Conservation (phyloP, 495 filamentous ascomycete species). For the Durotheca rogersii region DNA sequence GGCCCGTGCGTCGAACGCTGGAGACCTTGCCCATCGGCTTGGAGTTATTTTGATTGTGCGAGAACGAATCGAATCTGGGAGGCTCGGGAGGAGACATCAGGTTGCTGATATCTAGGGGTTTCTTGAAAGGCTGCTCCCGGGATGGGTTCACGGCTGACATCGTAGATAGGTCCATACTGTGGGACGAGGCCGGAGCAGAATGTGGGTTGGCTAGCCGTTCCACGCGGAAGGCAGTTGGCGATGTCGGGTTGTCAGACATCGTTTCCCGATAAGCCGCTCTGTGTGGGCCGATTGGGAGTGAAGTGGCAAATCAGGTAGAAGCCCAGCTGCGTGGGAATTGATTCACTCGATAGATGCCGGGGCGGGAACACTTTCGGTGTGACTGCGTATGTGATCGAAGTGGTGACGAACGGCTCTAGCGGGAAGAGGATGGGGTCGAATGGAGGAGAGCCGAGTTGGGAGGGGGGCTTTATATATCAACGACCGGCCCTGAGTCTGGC, state of each 20-base stretch:
- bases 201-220: constrained; percentile 4
- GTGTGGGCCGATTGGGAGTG: constrained; percentile 18
- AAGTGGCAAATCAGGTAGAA: constrained; percentile 35
- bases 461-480: too few species aligned
- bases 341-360: constrained; percentile 1
- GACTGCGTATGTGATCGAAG: constrained; percentile 18
- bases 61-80: constrained; percentile 62
- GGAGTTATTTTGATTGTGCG: constrained; percentile 23
- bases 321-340: constrained; percentile 21
- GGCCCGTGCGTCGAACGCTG: constrained; percentile 42
- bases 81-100: constrained; percentile 77
- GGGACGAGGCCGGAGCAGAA: constrained; percentile 4
- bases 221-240: constrained; percentile 17
- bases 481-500: too few species aligned
- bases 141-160: constrained; percentile 22
- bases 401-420: too few species aligned
- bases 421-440: background rate
- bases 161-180: constrained; percentile 6
- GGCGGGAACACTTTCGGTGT: too few species aligned
- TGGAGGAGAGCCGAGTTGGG: constrained; percentile 2
- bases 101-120: constrained; percentile 50
- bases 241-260: constrained; percentile 37
- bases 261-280: constrained; percentile 9
- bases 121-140: constrained; percentile 27
- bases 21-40: constrained; percentile 33